These are phyloP conservation scores for Mycena citricolor DNA, from an alignment of 1,284 basidiomycete genomes.

Conservation along the genomic window DNA sequence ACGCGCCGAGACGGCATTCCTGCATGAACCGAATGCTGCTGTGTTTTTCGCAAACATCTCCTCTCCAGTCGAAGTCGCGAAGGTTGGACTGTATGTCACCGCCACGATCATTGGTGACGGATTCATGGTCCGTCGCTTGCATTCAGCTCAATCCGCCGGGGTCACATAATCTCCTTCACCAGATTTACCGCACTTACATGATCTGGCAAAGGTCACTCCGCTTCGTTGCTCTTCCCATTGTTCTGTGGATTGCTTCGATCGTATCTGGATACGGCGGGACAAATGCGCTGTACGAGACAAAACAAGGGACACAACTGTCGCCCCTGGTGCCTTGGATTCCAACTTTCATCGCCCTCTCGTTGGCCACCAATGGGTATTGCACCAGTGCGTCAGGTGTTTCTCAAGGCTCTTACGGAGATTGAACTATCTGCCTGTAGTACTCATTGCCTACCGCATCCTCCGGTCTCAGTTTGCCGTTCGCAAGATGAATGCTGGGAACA, in stretches of 20 bases:
- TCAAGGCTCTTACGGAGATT: background rate
- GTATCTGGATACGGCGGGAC: conserved; percentile 7
- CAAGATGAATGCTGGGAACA: too few species aligned
- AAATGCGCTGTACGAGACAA: background rate
- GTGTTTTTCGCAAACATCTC: background rate
- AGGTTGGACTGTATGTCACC: conserved; percentile 2
- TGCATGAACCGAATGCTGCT: conserved; percentile 1
- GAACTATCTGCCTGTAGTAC: background rate
- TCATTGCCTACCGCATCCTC: conserved; percentile 5
- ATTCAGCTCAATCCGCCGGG: background rate
- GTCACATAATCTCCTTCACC: background rate
- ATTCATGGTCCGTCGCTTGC: conserved; percentile 4
- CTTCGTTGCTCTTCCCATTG: background rate
- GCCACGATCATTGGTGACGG: conserved; percentile 1
- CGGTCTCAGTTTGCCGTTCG: too few species aligned
- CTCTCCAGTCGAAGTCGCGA: conserved; percentile 1
- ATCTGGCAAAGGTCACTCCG: conserved; percentile 1
- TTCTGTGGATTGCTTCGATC: conserved; percentile 5
- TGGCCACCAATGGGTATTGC: conserved; percentile 3
- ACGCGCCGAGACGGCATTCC: conserved; percentile 1
- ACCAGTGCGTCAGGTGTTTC: background rate
- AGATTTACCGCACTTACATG: conserved; percentile 4
- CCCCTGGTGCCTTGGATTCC: conserved; percentile 1
- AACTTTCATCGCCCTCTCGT: conserved; percentile 2
- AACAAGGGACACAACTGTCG: background rate